These are phyloP conservation scores for Lentinula aciculospora DNA, from an alignment of 768 basidiomycete species.

Conservation along the genomic window DNA sequence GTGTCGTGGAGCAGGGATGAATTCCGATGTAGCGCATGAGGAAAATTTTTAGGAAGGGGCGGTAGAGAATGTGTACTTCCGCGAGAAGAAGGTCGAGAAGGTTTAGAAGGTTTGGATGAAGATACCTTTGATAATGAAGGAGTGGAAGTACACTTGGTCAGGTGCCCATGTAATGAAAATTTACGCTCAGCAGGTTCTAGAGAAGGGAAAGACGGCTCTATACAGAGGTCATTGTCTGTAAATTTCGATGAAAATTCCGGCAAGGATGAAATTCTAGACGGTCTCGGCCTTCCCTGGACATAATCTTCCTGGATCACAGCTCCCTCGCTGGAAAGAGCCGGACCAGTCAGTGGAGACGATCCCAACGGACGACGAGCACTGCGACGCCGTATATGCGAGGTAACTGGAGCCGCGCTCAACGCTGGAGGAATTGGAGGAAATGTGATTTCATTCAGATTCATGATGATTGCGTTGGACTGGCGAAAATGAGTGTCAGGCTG, in stretches of 20 bases:
- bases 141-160: neutral
- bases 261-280: neutral
- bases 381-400: neutral
- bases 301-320: neutral
- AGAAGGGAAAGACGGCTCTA: neutral
- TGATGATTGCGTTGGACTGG: neutral
- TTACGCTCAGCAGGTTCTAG: neutral
- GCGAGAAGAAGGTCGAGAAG: neutral
- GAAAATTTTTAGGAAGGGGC: neutral
- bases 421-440: neutral
- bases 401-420: neutral
- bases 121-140: neutral
- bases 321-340: conserved; percentile 4
- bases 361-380: conserved; percentile 1
- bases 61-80: neutral
- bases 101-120: neutral
- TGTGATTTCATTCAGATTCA: neutral
- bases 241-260: neutral
- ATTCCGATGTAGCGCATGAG: neutral
- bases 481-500: neutral
- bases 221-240: neutral
- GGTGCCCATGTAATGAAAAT: neutral
- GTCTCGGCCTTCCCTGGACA: neutral
- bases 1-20: neutral
- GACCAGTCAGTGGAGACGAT: conserved; percentile 2